Base-by-base conservation (phyloP, 345 rosid species). In the Linum usitatissimum region DNA sequence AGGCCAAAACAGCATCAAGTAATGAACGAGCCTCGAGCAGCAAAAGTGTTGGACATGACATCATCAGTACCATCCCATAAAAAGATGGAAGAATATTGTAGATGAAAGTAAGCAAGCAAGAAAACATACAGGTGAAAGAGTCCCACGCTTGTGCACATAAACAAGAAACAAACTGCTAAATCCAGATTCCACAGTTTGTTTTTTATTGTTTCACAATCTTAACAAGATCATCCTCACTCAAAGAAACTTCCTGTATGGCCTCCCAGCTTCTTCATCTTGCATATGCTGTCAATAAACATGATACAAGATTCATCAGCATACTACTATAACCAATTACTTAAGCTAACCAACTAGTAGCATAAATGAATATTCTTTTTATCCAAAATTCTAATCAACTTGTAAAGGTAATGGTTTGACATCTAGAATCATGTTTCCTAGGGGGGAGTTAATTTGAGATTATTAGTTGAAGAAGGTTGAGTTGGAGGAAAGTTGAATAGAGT, bases 261-360 rank as follows among this genome's bases (percentile, higher is more conserved):
- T 84, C 68, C 95, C 91, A 10, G 84, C 80, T 72, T 90, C 91
- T 73, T 85, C 97, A 71, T 87, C 97, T 81, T 87, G 95, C 97
- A 90, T 81, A 61, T 85, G 86, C 97, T 84, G 91, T 71, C 40
- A 71, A 63, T 42, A 51, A 1, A 12, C 30, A 15, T 8, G 67
- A 6, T 6, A 18, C 13, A 19, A 18, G 21, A 28, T 10, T 18
- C 13, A 55, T 20, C 14, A 51, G 18, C 64, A 36, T 62, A 57
- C 54, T 62, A 57, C 54, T 49, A 40, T 15, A n/a, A 30, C 39
- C 15, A 39, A 13, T 2, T 34, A 10, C 31, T 28, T 15, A 4
- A 59, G 62, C 15, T 7, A 34, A 30, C 1, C 0, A 59, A 19
- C 62, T 21, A 9, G 3, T 18, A 20, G 42, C 39, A 2, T 4